A percentile compares a stretch with the other conserved stretches of the same genome.
phyloP scores from a whole-genome alignment of 768 basidiomycete species.

The Hericium rajendrae region DNA sequence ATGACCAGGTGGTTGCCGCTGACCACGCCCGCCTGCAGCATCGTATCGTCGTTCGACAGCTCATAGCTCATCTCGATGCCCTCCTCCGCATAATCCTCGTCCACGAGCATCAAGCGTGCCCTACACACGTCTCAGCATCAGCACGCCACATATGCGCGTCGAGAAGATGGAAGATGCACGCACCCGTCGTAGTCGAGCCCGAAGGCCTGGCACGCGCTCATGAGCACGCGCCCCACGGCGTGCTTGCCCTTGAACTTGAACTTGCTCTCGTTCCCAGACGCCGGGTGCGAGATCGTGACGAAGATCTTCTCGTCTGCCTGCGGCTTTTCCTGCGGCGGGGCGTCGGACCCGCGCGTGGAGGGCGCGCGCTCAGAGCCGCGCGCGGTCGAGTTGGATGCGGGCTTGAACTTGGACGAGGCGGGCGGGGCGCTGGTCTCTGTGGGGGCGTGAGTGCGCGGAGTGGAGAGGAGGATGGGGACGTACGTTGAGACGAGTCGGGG shows the following conservation, averaged over 20 bases:
- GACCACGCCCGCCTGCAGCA: background rate
- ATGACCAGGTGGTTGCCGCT: slow-evolving; percentile 41
- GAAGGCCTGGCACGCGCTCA: slow-evolving; percentile 3
- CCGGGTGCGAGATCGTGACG: slow-evolving; percentile 1
- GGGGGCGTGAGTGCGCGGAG: background rate
- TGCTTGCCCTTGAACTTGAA: slow-evolving; percentile 5
- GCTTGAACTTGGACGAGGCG: background rate
- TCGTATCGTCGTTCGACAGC: background rate
- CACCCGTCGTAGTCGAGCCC: background rate
- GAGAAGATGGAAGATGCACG: too few relatives aligned
- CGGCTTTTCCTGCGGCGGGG: background rate
- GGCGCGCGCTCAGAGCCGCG: background rate
- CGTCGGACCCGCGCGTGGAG: background rate
- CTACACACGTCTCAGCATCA: background rate
- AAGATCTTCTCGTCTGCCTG: slow-evolving; percentile 1
- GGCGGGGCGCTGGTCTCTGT: background rate
- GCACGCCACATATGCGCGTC: background rate
- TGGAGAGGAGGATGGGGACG: too few relatives aligned
- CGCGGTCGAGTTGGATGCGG: background rate
- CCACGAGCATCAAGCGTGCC: background rate
- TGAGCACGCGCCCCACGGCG: background rate
- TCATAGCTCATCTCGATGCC: slow-evolving; percentile 2
- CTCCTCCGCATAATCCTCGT: background rate
- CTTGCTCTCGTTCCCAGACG: slow-evolving; percentile 1
- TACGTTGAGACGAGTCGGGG: too few relatives aligned